phyloP scores from a whole-genome alignment of 352 stramenopile species.

The Phytophthora litchii region DNA sequence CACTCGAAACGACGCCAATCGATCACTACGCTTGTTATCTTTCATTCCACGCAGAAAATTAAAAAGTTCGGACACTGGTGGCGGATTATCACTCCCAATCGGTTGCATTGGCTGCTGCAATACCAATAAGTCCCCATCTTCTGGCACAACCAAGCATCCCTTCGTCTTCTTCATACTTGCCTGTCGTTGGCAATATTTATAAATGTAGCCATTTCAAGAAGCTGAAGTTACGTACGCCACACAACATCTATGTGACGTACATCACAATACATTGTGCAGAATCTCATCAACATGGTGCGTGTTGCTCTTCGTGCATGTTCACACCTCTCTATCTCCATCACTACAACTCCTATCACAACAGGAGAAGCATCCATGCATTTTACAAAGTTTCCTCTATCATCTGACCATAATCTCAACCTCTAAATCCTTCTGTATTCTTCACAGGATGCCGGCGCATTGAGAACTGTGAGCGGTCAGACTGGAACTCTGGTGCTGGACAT shows the following conservation, averaged over 20 bases:
- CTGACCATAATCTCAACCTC: slow-evolving; percentile 5
- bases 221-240: slow-evolving; percentile 20
- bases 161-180: slow-evolving; percentile 44
- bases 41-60: background rate
- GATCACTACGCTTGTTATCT: slow-evolving; percentile 25
- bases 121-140: slow-evolving; percentile 40
- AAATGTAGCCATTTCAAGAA: slow-evolving; percentile 17
- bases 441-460: slow-evolving; percentile 61
- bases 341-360: background rate
- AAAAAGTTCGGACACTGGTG: background rate
- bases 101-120: slow-evolving; percentile 39
- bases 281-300: slow-evolving; percentile 25
- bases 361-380: background rate
- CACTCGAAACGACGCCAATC: slow-evolving; percentile 52
- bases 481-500: slow-evolving; percentile 70
- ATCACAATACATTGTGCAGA: background rate
- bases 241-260: background rate
- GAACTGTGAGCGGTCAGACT: slow-evolving; percentile 54
- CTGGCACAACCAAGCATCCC: slow-evolving; percentile 51
- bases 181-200: slow-evolving; percentile 1
- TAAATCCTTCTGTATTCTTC: slow-evolving; percentile 7
- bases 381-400: background rate
- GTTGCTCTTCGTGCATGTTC: background rate
- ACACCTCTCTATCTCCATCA: slow-evolving; percentile 8
- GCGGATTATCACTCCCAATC: background rate